phyloP scores from a whole-genome alignment of 2,329 filamentous ascomycete species.

The Ascochyta fabae region DNA sequence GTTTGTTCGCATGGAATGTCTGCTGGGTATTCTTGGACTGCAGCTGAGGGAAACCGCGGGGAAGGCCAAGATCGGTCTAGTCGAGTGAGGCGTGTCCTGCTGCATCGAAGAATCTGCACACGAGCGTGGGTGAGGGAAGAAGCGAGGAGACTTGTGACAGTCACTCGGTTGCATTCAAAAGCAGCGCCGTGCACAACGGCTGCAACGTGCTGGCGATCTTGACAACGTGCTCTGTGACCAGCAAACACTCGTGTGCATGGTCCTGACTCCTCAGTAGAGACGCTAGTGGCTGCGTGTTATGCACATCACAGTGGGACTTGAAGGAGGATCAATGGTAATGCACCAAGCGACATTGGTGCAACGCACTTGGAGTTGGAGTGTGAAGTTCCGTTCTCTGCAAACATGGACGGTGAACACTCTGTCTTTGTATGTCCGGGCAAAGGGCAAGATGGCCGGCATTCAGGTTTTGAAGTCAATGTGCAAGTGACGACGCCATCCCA shows the following conservation, averaged over 20 bases:
- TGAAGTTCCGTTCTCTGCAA: neutral
- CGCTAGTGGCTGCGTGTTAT: slow-evolving; percentile 4
- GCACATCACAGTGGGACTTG: slow-evolving; percentile 3
- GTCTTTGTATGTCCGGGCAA: slow-evolving; percentile 8
- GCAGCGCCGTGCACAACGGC: neutral
- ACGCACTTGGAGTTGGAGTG: neutral
- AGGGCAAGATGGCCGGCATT: slow-evolving; percentile 6
- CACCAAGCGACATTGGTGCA: slow-evolving; percentile 24
- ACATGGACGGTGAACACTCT: neutral
- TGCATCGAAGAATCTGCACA: slow-evolving; percentile 14
- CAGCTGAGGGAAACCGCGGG: slow-evolving; percentile 10
- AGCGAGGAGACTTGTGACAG: neutral
- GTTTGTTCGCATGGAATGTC: too few relatives aligned
- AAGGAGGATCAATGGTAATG: slow-evolving; percentile 11
- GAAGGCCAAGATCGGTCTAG: slow-evolving; percentile 7
- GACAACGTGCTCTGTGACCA: slow-evolving; percentile 12
- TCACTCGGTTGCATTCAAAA: neutral
- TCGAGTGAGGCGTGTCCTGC: slow-evolving; percentile 3
- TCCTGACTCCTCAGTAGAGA: slow-evolving; percentile 15
- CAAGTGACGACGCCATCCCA: slow-evolving; percentile 29
- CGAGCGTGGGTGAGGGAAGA: neutral
- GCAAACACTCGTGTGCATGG: slow-evolving; percentile 11
- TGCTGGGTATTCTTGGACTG: too few relatives aligned
- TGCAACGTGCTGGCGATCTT: neutral
- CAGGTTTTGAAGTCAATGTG: slow-evolving; percentile 30